Evolutionary conservation across 176 grass and related monocot genomes (phyloP), one percentile per base, ranked within the genome.

Genomic region (Rhynchospora tenuis): DNA sequence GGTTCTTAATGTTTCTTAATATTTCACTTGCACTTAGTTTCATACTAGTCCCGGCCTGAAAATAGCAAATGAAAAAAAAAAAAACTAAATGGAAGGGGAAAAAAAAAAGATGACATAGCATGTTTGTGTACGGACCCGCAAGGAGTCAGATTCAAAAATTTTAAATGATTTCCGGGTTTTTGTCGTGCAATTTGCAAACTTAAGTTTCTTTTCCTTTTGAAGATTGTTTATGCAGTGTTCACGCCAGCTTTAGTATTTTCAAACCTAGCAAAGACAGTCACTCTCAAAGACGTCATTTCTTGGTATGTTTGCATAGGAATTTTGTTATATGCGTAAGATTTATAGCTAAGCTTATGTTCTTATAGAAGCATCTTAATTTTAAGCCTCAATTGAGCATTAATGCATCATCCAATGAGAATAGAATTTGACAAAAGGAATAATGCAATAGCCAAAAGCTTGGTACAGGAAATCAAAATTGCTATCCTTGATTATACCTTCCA

Each of bases 221-320:
- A 89, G 88, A 54, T 94, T 76, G 93, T 94, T 22, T 94, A 89
- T 77, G 58, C 82, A 44, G 86, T 94, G 31, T 94, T 94, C 86
- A 92, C 90, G 5, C 93, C 93, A 7, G 86, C 93, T 48, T 86
- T 94, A 28, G 89, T 92, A 80, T 89, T 94, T n/a, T 82, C 90
- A 27, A 90, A 85, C 78, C 88, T 92, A 7, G 88, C 90, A 33
- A 87, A 65, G 23, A 90, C 90, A 8, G 92, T 94, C 61, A 94
- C 93, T 0, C 73, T 92, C 33, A 48, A 79, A 0, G 88, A 94
- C 13, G 81, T 86, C 38, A 79, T 90, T 68, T 92, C 93, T 64
- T 95, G 93, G 92, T 93, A 80, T 8, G 64, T 83, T 33, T 43
- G 14, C 70, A 28, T 27, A 19, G 8, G 28, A 72, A 22, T 11